Evolutionary conservation across 108 stramenopile species (phyloP), one percentile per base, ranked within the genome.

Genomic region (Asterionellopsis glacialis): DNA sequence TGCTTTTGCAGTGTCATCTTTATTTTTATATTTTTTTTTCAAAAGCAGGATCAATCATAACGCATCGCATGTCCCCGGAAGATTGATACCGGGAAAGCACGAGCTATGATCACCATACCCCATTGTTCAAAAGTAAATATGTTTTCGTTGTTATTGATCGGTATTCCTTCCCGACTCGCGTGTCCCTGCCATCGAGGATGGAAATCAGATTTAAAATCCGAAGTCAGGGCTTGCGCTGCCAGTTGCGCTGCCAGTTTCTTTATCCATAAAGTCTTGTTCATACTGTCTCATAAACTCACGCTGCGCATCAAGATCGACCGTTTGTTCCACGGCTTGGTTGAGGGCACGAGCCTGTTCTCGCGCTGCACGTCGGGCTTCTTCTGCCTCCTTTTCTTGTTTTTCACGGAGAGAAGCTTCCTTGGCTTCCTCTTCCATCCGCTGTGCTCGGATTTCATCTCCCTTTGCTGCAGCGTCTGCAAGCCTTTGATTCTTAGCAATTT

Each of bases 151-250:
- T 33, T 33, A 33, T 33, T 33, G 33, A 33, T 33, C 7, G 33
- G 7, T 7, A 33, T 33, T 33, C 33, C 2, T 33, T 7, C 33
- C 33, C 7, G 33, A 33, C 33, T 33, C 33, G 33, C 7, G 33
- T 33, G n/a, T n/a, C n/a, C n/a, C n/a, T n/a, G n/a, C 33, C 33
- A 33, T 7, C 33, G 33, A 33, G 33, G 33, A 33, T 33, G 33
- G 33, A 33, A 33, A 33, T 7, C 33, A 33, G 5, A 48, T 21
- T n/a, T 68, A 93, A 66, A 93, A 93, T n/a, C 91, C 91, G 81
- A 87, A 93, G 62, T 93, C 91, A n/a, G 91, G 90, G 11, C 80
- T 77, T 43, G 91, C 88, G 76, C 88, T 90, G 44, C 70, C 76
- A 15, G 24, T 43, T n/a, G 74, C 84, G 28, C 80, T 61, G n/a